Evolutionary conservation across 176 grass and related monocot genomes (phyloP).

Genomic region (Echinochloa phyllopogon): DNA sequence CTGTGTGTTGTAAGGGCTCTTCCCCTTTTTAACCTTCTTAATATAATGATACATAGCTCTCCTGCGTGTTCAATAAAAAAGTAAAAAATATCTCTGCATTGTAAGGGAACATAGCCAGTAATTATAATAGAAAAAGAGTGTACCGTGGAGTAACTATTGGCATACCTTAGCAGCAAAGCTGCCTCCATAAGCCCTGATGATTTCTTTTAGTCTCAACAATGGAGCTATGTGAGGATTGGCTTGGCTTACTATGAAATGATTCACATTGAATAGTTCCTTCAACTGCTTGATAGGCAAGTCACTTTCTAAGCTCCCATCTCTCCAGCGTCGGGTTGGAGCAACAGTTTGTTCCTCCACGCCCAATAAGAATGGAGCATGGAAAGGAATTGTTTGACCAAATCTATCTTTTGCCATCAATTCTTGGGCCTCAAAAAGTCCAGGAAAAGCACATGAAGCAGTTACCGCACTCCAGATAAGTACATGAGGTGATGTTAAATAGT

Average conservation of each 20-base stretch:
- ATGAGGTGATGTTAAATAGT: constrained; percentile 94
- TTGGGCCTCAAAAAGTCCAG: constrained; percentile 92
- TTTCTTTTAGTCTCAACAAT: constrained; percentile 80
- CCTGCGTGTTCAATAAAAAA: not conserved
- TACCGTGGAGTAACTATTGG: constrained; percentile 5
- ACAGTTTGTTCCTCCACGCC: constrained; percentile 50
- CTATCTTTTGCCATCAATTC: constrained; percentile 97
- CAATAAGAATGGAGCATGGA: constrained; percentile 72
- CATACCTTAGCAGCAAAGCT: constrained; percentile 92
- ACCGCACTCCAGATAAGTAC: constrained; percentile 97
- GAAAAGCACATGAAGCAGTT: constrained; percentile 93
- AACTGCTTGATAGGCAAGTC: constrained; percentile 89
- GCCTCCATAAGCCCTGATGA: constrained; percentile 77
- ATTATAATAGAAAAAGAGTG: not conserved
- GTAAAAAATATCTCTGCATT: not conserved
- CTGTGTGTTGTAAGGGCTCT: not conserved
- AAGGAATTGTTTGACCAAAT: constrained; percentile 90
- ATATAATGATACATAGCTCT: too few species aligned
- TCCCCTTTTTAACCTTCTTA: too few species aligned
- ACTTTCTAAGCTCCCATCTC: constrained; percentile 93
- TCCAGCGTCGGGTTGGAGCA: constrained; percentile 68
- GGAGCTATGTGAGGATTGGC: constrained; percentile 94
- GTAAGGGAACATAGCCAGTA: constrained; percentile 31
- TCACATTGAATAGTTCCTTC: constrained; percentile 92
- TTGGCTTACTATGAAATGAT: constrained; percentile 97